A percentile compares a stretch with the other conserved stretches of the same genome.
Evolutionary conservation across 495 filamentous ascomycete genomes (phyloP).

Genomic region (Podospora bellae-mahoneyi): DNA sequence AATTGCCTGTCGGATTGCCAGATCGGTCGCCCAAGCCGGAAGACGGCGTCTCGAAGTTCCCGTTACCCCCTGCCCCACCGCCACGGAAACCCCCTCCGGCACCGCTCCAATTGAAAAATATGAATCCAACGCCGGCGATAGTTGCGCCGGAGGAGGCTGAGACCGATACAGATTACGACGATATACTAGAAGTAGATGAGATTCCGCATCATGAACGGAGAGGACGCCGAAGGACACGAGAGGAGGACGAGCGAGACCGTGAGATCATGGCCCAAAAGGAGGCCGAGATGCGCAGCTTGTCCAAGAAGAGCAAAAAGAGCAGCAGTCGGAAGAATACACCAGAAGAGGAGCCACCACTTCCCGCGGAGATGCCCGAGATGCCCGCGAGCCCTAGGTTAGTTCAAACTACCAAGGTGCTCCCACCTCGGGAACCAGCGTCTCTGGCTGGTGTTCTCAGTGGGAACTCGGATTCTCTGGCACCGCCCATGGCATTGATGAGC

Average conservation of each 20-base stretch:
- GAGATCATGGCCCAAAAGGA: slow-evolving; percentile 64
- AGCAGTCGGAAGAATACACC: slow-evolving; percentile 43
- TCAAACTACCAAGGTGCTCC: slow-evolving; percentile 29
- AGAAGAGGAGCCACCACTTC: slow-evolving; percentile 20
- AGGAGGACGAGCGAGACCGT: slow-evolving; percentile 80
- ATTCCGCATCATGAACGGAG: slow-evolving; percentile 53
- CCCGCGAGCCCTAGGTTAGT: slow-evolving; percentile 35
- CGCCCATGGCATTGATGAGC: slow-evolving; percentile 63
- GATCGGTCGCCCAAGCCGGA: slow-evolving; percentile 44
- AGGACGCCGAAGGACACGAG: slow-evolving; percentile 80
- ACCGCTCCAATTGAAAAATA: slow-evolving; percentile 67
- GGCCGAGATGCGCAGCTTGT: slow-evolving; percentile 59
- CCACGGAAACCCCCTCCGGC: slow-evolving; percentile 79
- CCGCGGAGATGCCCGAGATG: slow-evolving; percentile 18
- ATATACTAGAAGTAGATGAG: slow-evolving; percentile 65
- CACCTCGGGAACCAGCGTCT: slow-evolving; percentile 34
- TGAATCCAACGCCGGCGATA: slow-evolving; percentile 42
- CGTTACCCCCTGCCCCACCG: slow-evolving; percentile 50
- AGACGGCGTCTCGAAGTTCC: slow-evolving; percentile 45
- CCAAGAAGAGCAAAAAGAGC: slow-evolving; percentile 60
- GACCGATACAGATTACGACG: slow-evolving; percentile 82
- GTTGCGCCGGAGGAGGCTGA: slow-evolving; percentile 54
- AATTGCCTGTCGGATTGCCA: slow-evolving; percentile 39
- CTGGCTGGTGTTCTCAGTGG: slow-evolving; percentile 51
- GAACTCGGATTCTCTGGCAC: slow-evolving; percentile 26